Evolutionary conservation across 257 asterid species (phyloP), one percentile per base, ranked within the genome.

Genomic region (Ligustrum vulgare): DNA sequence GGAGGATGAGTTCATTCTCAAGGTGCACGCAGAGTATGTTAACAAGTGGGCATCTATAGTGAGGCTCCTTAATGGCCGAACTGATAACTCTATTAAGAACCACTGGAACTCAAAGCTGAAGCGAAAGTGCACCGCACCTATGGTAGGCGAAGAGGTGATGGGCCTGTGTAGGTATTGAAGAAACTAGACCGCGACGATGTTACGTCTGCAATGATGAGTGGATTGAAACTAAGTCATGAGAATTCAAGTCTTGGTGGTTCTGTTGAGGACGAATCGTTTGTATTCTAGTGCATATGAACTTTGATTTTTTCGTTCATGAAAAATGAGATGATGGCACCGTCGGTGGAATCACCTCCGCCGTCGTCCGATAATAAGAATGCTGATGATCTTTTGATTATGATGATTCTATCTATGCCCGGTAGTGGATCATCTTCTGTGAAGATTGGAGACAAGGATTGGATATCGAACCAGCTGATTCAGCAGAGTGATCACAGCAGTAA

Each of bases 401-500:
- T 85, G 79, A 85, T 87, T 45, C 88, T 87, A 1, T 28, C 69
- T 56, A 34, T 76, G 66, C 92, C 88, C 10, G 43, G 77, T 33
- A 18, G 69, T 56, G 81, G 39, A 62, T 39, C 82, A 3, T 54
- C 49, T 8, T 34, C 36, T 4, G 47, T 34, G 6, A 34, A 34
- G 5, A 2, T 6, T 6, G 0, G 5, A 34, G n/a, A 34, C 36
- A 4, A 3, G n/a, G n/a, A n/a, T n/a, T n/a, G n/a, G n/a, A n/a
- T n/a, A n/a, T n/a, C n/a, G n/a, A n/a, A n/a, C n/a, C n/a, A n/a
- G n/a, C n/a, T n/a, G n/a, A n/a, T n/a, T n/a, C n/a, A 60, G 67
- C 69, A 33, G 76, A 74, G 45, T n/a, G 34, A 37, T 37, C 37
- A 8, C 82, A 32, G 70, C 69, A n/a, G 6, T n/a, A 20, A 67